phyloP scores from a whole-genome alignment of 1,284 basidiomycete genomes.

The Irpex sp. region DNA sequence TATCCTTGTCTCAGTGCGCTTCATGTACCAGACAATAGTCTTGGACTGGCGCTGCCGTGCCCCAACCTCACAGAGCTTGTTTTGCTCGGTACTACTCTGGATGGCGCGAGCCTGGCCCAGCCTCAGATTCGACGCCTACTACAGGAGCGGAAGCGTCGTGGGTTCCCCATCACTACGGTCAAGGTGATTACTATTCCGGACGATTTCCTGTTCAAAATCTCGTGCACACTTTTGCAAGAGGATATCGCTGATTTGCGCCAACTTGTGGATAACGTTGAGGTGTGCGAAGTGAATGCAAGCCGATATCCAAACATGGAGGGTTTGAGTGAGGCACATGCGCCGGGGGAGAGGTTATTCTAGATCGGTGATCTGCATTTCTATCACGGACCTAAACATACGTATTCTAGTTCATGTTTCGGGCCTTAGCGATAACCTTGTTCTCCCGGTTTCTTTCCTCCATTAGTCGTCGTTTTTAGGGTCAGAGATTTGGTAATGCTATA shows the following conservation, averaged over 20 bases:
- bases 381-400: no score
- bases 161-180: constrained; percentile 2
- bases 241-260: not conserved
- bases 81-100: not conserved
- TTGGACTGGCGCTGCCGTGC: constrained; percentile 8
- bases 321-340: not conserved
- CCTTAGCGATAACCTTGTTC: not conserved
- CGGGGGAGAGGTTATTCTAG: not conserved
- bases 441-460: not conserved
- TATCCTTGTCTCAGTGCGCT: constrained; percentile 1
- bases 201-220: not conserved
- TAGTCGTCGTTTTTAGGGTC: not conserved
- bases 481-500: no score
- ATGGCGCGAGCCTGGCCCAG: not conserved
- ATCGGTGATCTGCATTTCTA: not conserved
- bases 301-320: not conserved
- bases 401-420: no score
- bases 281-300: not conserved
- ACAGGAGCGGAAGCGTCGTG: constrained; percentile 1
- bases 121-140: not conserved
- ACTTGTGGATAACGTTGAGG: not conserved
- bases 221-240: not conserved
- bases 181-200: not conserved
- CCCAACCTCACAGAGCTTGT: constrained; percentile 7
- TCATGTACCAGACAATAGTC: constrained; percentile 5